Evolutionary conservation across 2,329 filamentous ascomycete species (phyloP).

Genomic region (Arthrinium phaeospermum): DNA sequence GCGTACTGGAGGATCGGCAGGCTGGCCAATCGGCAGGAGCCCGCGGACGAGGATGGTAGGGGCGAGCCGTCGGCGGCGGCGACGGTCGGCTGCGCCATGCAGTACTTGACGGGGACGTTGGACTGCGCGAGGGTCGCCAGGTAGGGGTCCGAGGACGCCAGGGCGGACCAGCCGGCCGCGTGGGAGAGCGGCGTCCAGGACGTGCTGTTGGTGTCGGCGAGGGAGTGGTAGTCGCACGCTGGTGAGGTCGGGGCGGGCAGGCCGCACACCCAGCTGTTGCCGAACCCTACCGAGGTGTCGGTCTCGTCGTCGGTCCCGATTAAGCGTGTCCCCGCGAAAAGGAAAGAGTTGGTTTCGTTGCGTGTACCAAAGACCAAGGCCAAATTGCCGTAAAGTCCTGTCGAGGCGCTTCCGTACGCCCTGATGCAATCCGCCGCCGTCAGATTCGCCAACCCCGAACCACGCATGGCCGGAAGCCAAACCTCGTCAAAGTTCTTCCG

Average conservation of each 20-base stretch:
- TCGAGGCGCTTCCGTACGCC: slow-evolving; percentile 13
- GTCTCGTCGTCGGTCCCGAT: slow-evolving; percentile 18
- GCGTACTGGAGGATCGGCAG: slow-evolving; percentile 17
- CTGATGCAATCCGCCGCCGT: slow-evolving; percentile 20
- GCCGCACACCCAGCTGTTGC: slow-evolving; percentile 21
- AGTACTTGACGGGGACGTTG: slow-evolving; percentile 18
- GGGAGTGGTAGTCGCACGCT: background rate
- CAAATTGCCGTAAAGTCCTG: background rate
- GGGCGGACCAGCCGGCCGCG: background rate
- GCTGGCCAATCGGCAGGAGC: background rate
- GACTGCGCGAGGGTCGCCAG: slow-evolving; percentile 10
- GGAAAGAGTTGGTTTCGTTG: slow-evolving; percentile 19
- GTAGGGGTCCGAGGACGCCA: slow-evolving; percentile 14
- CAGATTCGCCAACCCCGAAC: background rate
- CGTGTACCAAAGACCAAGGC: slow-evolving; percentile 17
- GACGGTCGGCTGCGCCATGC: slow-evolving; percentile 12
- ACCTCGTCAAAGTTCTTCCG: background rate
- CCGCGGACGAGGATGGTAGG: background rate
- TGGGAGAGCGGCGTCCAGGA: slow-evolving; percentile 19
- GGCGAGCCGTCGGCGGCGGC: background rate
- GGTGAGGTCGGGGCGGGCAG: slow-evolving; percentile 13
- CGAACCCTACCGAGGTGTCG: background rate
- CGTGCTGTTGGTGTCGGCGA: background rate
- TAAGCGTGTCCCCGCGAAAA: slow-evolving; percentile 15
- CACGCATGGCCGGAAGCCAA: slow-evolving; percentile 10